These are phyloP conservation scores for Musa troglodytarum DNA, from an alignment of 176 grass and related monocot species.

Conservation along the genomic window DNA sequence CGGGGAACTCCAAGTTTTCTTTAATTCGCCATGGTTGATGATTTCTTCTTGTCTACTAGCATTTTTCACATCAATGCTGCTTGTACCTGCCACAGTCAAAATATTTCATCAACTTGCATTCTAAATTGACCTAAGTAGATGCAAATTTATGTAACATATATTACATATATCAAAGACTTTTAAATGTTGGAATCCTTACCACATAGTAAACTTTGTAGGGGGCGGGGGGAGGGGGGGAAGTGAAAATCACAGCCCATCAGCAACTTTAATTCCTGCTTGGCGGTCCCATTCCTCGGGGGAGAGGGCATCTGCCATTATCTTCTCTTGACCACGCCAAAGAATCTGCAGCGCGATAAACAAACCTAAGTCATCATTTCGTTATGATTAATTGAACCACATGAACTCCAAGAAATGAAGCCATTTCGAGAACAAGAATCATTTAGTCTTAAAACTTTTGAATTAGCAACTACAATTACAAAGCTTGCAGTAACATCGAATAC, in stretches of 20 bases:
- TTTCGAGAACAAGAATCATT: background rate
- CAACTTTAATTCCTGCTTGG: constrained; percentile 42
- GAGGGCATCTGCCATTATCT: constrained; percentile 67
- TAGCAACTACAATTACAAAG: no score
- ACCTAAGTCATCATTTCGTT: background rate
- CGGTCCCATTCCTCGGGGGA: constrained; percentile 55
- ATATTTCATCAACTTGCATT: no score
- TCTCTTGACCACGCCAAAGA: constrained; percentile 61
- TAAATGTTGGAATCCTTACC: no score
- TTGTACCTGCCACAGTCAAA: no score
- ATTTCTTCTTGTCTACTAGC: no score
- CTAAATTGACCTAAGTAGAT: no score
- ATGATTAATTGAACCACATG: background rate
- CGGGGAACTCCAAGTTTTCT: no score
- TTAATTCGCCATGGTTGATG: no score
- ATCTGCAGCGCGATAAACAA: constrained; percentile 43
- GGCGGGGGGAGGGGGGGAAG: background rate
- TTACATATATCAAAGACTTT: no score
- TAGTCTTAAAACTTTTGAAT: background rate
- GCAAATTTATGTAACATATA: no score
- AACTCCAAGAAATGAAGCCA: background rate
- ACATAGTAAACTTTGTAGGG: no score
- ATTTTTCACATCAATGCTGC: no score
- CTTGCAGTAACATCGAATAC: background rate
- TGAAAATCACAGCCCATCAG: constrained; percentile 36